Conservation (phyloP, 371 early-diverging fungal species). For the Blastocladiella emersonii region DNA sequence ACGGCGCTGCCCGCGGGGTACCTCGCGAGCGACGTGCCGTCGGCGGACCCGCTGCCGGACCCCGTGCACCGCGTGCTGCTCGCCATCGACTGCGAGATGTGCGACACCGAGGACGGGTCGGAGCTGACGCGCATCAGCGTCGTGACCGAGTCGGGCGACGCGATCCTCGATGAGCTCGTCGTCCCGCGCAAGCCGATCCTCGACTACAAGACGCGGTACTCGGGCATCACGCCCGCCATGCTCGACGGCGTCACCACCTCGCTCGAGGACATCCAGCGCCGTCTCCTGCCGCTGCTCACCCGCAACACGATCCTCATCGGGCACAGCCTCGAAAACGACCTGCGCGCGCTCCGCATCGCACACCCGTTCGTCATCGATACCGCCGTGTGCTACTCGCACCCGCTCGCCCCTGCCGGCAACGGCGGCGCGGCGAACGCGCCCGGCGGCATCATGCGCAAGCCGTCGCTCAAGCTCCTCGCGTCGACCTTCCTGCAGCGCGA, state of each 20-base stretch:
- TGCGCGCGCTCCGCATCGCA: constrained; percentile 41
- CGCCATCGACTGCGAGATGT: constrained; percentile 77
- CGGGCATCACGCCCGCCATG: constrained; percentile 51
- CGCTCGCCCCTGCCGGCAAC: neutral
- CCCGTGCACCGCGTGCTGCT: constrained; percentile 20
- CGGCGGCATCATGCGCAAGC: neutral
- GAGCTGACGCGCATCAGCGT: constrained; percentile 57
- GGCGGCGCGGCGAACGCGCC: neutral
- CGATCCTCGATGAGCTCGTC: constrained; percentile 54
- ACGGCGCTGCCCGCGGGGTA: neutral
- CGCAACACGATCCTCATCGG: constrained; percentile 53
- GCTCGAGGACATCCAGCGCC: constrained; percentile 40
- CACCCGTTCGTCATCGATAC: constrained; percentile 62
- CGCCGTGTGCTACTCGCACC: constrained; percentile 13
- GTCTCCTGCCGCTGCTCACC: constrained; percentile 33
- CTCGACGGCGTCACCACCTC: constrained; percentile 36
- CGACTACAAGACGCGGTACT: constrained; percentile 51
- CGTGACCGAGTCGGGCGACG: constrained; percentile 31
- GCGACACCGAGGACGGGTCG: constrained; percentile 46
- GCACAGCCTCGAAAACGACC: constrained; percentile 59
- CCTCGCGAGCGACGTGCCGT: neutral
- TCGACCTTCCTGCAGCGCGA: neutral
- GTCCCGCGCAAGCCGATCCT: constrained; percentile 46
- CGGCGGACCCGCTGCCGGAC: neutral
- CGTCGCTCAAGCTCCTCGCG: constrained; percentile 4